Evolutionary conservation across 257 asterid species (phyloP), one percentile per base, ranked within the genome.

Genomic region (Penstemon eatonii): DNA sequence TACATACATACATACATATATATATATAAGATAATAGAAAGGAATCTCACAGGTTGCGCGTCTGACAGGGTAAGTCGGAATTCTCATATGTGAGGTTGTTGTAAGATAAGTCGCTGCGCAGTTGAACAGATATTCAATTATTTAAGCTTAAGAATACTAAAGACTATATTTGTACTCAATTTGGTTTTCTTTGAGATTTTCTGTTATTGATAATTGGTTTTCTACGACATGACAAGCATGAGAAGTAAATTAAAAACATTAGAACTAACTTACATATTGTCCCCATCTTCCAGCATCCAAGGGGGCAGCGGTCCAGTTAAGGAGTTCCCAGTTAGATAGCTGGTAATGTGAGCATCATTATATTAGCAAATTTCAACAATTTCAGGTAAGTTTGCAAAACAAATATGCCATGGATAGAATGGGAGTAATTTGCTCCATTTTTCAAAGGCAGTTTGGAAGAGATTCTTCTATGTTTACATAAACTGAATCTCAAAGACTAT

Each of bases 241-340:
- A 15, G 18, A 15, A 15, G 40, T 5, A 53, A n/a, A 64, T 41
- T 45, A 71, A 45, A 11, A 13, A 7, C 18, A 11, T 15, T 25
- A 19, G 67, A 1, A 63, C 19, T 63, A 39, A 63, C 82, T 69
- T 64, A 84, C 89, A 86, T 75, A n/a, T 1, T 62, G 36, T 78
- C 84, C 8, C 84, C 82, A 3, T 63, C 82, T 42, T 47, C 60
- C 61, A 37, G 72, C 88, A 85, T 83, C 95, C 95, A 83, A 55
- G 70, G 44, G 3, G 91, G 95, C 66, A 83, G 59, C 0, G 70
- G 36, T 39, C 95, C 91, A 63, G 49, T 73, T 10, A 86, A 76
- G 59, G 76, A 73, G 81, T 86, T 86, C 63, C 93, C 90, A 18
- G 90, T 82, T 47, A 86, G 72, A 76, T 84, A 86, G 54, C 93